Base-by-base conservation (phyloP, 495 filamentous ascomycete species). In the Cercophora samala region DNA sequence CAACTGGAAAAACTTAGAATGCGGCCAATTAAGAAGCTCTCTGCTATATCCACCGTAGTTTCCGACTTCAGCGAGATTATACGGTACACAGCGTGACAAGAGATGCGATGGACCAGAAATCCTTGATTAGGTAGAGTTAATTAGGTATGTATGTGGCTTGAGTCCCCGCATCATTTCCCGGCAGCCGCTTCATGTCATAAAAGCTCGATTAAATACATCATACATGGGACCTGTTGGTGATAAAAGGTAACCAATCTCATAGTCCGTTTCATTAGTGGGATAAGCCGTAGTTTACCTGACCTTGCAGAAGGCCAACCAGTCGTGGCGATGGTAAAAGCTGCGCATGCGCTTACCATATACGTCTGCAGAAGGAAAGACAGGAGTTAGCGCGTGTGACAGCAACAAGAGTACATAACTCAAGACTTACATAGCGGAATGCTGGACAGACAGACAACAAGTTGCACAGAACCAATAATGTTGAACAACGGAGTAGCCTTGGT, bases 301-400 rank as follows among this genome's bases (percentile, higher is more conserved):
- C 54, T 72, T 72, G 26, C 84, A 76, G 52, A 86, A 77, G 70
- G 85, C 85, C 42, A 95, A 78, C 22, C 94, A 78, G 76, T 95
- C 87, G 73, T 94, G 81, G 21, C 89, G 84, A 61, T 86, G 78
- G 73, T 89, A 90, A 74, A 90, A 90, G 19, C 81, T 84, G 51
- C 92, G 83, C 64, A 92, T 90, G 68, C 85, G 82, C 78, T 96
- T 96, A 6, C 92, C 92, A 61, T 90, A 89, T 37, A 96, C 78
- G 79, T 95, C 91, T 95, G 70, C 22, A 55, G 13, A 1, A 5
- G 26, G 19, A 17, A 4, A 66, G 9, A 19, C 25, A 18, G 18
- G 56, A 5, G 25, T 61, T 63, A 63, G 37, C 46, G 58, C 13
- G 54, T 60, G n/a, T n/a, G 26, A 19, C 42, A 53, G 23, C 3